These are phyloP conservation scores for Pseudocercospora fijiensis DNA, from an alignment of 2,329 filamentous ascomycete species.

Conservation along the genomic window DNA sequence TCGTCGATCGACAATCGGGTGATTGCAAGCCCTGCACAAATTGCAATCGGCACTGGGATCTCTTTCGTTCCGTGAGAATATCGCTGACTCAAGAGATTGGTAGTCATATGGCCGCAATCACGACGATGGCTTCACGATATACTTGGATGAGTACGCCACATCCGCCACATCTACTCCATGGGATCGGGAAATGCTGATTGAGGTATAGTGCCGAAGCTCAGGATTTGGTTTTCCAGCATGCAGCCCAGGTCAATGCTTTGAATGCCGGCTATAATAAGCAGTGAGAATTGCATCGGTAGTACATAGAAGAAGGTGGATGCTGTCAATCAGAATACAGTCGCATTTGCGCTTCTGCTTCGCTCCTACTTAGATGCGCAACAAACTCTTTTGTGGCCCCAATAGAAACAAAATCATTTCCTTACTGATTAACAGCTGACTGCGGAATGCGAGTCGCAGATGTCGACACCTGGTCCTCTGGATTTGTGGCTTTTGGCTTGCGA, in stretches of 20 bases:
- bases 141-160: slow-evolving; percentile 42
- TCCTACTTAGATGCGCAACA: neutral
- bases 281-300: neutral
- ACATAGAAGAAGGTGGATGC: neutral
- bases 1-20: neutral
- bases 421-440: neutral
- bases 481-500: neutral
- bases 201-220: neutral
- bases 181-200: neutral
- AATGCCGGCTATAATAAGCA: neutral
- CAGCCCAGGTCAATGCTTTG: neutral
- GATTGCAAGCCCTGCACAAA: neutral
- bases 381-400: neutral
- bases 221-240: neutral
- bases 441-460: neutral
- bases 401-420: neutral
- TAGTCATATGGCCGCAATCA: slow-evolving; percentile 57
- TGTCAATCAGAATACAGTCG: neutral
- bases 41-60: neutral
- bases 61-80: neutral
- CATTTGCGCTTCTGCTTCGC: neutral
- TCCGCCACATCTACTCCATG: neutral
- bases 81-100: neutral
- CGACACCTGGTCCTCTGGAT: neutral
- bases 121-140: slow-evolving; percentile 59